Base-by-base conservation (phyloP, 805 yeast genomes). In the Clavispora carvajalis region DNA sequence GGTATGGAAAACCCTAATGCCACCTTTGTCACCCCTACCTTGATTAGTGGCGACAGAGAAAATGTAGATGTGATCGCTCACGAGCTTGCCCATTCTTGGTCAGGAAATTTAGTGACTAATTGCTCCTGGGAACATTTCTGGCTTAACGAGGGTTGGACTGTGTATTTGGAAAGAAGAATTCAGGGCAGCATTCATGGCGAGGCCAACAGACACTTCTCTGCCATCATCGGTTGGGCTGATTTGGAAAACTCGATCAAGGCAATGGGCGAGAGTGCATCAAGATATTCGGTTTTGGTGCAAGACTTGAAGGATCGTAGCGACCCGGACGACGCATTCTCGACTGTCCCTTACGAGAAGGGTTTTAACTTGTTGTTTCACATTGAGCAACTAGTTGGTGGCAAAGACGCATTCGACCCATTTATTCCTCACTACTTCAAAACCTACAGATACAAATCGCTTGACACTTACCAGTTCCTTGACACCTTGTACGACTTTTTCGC, bases 71-170 rank as follows among this genome's bases (percentile, higher is more conserved):
- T 89, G 22, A 79, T 89, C 58, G 96, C 96, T 1, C 96, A 89
- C 62, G 96, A 89, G 62, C 73, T 89, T 49, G 90, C 95, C 1
- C 96, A 89, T 60, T 83, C 95, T 30, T 89, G 96, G 95, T 76
- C 87, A 1, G 96, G 96, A 33, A 89, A 89, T 57, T 73, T 88
- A 49, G 95, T 89, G 31, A 89, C 96, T 22, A 89, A 87, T 61
- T 79, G 83, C 53, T 83, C 93, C 0, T 89, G 95, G 93, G 90
- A 86, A 57, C 95, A 88, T 65, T 88, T 89, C 61, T 89, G 95
- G 93, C 74, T 89, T 50, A 89, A 89, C 59, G 96, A 89, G 67
- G 96, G 96, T 26, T 89, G 96, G 96, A 88, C 96, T 5, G 96
- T 89, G 29, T 89, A 89, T 59, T 63, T 89, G 26, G 96, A 89